Base-by-base conservation (phyloP, 1,284 basidiomycete species). In the Ustilago xerochloae region DNA sequence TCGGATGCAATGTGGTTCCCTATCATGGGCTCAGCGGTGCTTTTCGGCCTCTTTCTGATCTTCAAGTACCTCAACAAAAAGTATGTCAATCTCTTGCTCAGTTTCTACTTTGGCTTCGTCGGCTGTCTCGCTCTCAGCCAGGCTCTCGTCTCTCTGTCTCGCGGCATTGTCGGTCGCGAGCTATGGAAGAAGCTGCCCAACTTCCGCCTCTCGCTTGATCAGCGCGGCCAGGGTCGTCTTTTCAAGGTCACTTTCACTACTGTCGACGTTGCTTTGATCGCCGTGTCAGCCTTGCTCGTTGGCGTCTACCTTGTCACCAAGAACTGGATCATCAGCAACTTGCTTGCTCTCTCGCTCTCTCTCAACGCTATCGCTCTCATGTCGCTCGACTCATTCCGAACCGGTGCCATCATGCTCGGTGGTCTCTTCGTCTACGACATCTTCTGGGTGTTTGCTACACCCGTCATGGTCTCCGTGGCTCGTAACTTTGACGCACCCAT, bases 401-500 rank as follows among this genome's bases (percentile, higher is more conserved):
- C 96, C 6, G 96, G 94, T 2, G 88, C 88, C 55, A 89, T 94
- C 60, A 88, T 99, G 15, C 87, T 99, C 2, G 80, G 76, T n/a
- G 82, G 81, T 9, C 66, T 83, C 16, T 83, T 83, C 36, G 48
- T 82, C 22, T 83, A 83, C 68, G 81, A 83, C 75, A 78, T 83
- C 66, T 83, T 83, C 48, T 83, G 81, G 81, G 81, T 83, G 16
- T 83, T 83, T 69, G 77, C 75, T 10, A 80, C 81, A 13, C 77
- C 81, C 12, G 81, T 83, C 68, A 83, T 83, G 81, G 81, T 83
- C 29, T 75, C 68, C 74, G 96, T 98, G 0, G 96, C 96, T 1
- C 94, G 91, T 33, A 90, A 89, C 59, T 89, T 98, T 61, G 94
- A 98, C 78, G 90, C 91, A n/a, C 96, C 96, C 13, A 97, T 90